Percentiles rank a stretch among this genome's conserved stretches.
These are phyloP conservation scores for Glycine soja DNA, from an alignment of 306 rosid genomes.

Conservation along the genomic window DNA sequence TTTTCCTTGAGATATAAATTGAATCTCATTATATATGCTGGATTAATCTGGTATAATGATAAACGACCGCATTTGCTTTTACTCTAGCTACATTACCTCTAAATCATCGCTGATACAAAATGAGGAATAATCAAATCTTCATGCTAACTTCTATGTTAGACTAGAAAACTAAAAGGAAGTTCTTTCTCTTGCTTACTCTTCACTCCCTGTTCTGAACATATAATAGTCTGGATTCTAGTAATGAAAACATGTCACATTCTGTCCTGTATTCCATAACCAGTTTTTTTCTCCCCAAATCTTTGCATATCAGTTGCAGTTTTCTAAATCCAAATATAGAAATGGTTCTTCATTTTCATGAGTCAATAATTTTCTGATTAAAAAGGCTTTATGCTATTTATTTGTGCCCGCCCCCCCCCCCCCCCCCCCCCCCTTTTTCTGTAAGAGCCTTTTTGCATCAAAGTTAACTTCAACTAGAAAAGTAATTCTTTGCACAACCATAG, in stretches of 20 bases:
- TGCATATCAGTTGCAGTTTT: not conserved
- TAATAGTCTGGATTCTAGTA: not conserved
- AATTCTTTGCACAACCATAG: not conserved
- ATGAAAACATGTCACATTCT: not conserved
- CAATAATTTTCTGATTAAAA: not conserved
- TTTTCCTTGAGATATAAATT: constrained; percentile 17
- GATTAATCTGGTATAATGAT: constrained; percentile 5
- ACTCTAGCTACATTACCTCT: not conserved
- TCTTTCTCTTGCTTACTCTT: not conserved
- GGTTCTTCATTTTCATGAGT: not conserved
- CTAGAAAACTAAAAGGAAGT: not conserved
- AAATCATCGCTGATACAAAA: not conserved
- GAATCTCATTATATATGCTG: constrained; percentile 31
- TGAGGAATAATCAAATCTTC: not conserved
- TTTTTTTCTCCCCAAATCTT: not conserved
- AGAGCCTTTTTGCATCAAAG: not conserved
- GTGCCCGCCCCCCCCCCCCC: no score
- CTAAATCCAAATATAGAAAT: not conserved
- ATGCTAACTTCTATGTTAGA: not conserved
- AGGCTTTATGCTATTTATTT: not conserved
- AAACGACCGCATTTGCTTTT: not conserved
- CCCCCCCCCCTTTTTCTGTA: not conserved
- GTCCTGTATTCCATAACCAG: not conserved
- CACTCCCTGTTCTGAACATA: not conserved
- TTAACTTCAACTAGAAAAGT: not conserved